Evolutionary conservation across 148 eudicot genomes (phyloP).

Genomic region (Bassia scoparia): DNA sequence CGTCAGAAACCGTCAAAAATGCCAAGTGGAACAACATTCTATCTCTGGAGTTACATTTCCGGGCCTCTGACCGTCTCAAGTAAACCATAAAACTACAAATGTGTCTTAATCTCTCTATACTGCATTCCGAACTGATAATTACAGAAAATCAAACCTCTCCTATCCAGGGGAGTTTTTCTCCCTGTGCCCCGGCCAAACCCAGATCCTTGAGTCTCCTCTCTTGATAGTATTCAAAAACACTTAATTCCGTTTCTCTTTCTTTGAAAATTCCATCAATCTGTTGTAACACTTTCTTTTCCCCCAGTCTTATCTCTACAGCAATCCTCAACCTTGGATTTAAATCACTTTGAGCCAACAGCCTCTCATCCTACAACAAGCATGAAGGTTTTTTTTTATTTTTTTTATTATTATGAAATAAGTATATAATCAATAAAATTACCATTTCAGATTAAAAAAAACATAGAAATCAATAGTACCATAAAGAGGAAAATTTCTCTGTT

Average conservation of each 20-base stretch:
- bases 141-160: slow-evolving; percentile 27
- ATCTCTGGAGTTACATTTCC: not conserved
- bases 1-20: not conserved
- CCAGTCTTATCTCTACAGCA: slow-evolving; percentile 65
- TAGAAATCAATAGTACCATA: no score
- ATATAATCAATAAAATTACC: no score
- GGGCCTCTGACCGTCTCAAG: not conserved
- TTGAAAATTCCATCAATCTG: slow-evolving; percentile 64
- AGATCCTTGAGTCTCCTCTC: slow-evolving; percentile 89
- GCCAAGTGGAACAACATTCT: no score
- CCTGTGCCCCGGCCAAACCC: slow-evolving; percentile 88
- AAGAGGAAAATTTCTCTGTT: no score
- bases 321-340: slow-evolving; percentile 48
- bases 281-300: slow-evolving; percentile 85
- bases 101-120: not conserved
- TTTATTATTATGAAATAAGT: not conserved
- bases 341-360: slow-evolving; percentile 46
- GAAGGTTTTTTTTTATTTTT: no score
- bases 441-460: no score
- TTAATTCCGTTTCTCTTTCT: slow-evolving; percentile 62
- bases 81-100: not conserved
- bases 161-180: slow-evolving; percentile 79
- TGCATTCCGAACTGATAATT: not conserved
- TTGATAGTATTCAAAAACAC: slow-evolving; percentile 76
- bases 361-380: slow-evolving; percentile 64